Base-by-base conservation (phyloP, 148 eudicot species). In the Rhododendron mucronatum region DNA sequence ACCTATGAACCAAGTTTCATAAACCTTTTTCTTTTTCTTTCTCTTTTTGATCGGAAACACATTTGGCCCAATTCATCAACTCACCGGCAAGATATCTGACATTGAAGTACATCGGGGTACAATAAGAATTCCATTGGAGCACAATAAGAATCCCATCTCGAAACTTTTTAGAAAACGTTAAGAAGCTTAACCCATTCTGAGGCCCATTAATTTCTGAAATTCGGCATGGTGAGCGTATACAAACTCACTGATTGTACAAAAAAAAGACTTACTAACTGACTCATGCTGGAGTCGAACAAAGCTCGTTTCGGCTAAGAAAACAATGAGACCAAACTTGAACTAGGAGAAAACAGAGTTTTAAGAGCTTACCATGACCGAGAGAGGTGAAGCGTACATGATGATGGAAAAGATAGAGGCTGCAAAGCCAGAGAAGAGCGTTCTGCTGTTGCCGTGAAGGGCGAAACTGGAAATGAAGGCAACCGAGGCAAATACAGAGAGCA, bases 341-440 rank as follows among this genome's bases (percentile, higher is more conserved):
- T 13, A 63, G 28, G 28, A 63, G 75, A 69, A 3, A 69, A 69
- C 45, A 41, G 45, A 41, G 45, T 41, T 41, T 41, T 41, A 5
- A 4, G 11, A 61, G 69, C 47, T 74, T 92, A 55, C 98, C 93
- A 96, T 96, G 90, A 95, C 88, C 18, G 96, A 91, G 16, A 96
- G 91, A 53, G 99, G 98, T 3, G 98, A 95, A 15, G 90, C 99
- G 45, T 95, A 96, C 98, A 95, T 93, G 21, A 96, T 91, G 88
- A 96, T 93, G 80, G 96, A 95, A 91, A 95, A 96, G 41, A 96
- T 85, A 65, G 93, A 85, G 47, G 98, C 95, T 9, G 94, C 95
- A 61, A 91, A 69, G 0, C 99, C 99, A 83, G 96, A 95, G 69
- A 96, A 89, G 26, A 95, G 79, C 88, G 90, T 96, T 86, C 99